These are phyloP conservation scores for Protomyces pachydermus DNA, from an alignment of 1,139 yeast genomes.

Conservation along the genomic window DNA sequence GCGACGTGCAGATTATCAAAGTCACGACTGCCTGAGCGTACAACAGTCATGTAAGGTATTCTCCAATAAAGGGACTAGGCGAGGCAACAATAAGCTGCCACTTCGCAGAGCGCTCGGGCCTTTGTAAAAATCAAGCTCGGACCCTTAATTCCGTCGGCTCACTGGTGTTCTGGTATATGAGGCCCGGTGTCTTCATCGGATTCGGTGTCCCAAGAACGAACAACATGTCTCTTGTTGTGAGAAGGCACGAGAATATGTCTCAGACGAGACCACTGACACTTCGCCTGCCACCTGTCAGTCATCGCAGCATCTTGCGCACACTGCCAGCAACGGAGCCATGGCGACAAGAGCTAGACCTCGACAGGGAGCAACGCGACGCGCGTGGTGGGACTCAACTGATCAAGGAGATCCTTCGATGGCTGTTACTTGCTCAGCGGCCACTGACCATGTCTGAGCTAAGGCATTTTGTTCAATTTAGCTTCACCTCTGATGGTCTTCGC, in stretches of 20 bases:
- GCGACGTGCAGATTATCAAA: too few species aligned
- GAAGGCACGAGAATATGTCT: neutral
- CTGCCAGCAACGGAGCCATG: neutral
- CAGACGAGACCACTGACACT: neutral
- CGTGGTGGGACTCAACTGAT: neutral
- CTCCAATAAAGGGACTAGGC: too few species aligned
- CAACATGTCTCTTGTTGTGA: too few species aligned
- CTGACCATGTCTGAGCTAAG: constrained; percentile 11
- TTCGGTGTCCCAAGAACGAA: too few species aligned
- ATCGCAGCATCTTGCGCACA: neutral
- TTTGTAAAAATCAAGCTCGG: too few species aligned
- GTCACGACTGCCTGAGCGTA: too few species aligned
- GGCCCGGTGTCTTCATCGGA: too few species aligned
- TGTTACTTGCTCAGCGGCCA: neutral
- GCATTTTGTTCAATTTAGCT: neutral
- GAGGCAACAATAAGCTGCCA: too few species aligned
- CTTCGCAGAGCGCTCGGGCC: too few species aligned
- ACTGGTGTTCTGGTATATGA: too few species aligned
- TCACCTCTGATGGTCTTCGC: neutral
- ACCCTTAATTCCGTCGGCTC: too few species aligned
- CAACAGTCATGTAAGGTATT: too few species aligned
- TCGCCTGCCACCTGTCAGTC: neutral
- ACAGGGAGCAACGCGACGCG: neutral
- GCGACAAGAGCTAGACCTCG: neutral
- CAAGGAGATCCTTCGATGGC: constrained; percentile 2